These are phyloP conservation scores for Pythium rishiriense DNA, from an alignment of 352 stramenopile genomes.

Conservation along the genomic window DNA sequence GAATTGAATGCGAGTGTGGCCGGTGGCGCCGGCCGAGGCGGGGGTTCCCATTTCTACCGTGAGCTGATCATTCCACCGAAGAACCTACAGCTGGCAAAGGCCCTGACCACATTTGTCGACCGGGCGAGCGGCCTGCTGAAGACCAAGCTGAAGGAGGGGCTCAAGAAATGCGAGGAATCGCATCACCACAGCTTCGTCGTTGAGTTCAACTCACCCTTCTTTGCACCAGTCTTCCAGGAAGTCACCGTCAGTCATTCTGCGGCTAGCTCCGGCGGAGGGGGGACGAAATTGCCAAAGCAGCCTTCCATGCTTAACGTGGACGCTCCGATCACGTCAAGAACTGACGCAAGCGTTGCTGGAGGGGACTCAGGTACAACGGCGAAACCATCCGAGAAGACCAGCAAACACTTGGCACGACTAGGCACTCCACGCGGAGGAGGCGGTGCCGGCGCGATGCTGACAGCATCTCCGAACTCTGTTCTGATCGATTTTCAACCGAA, in stretches of 20 bases:
- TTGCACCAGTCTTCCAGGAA: conserved; percentile 58
- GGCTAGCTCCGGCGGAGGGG: not conserved
- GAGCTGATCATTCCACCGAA: conserved; percentile 81
- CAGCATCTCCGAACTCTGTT: conserved; percentile 44
- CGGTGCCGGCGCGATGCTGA: conserved; percentile 21
- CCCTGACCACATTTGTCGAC: conserved; percentile 64
- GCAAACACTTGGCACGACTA: conserved; percentile 49
- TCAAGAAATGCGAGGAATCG: conserved; percentile 74
- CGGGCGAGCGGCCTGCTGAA: conserved; percentile 67
- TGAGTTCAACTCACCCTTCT: conserved; percentile 90
- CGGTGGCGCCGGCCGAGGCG: conserved; percentile 8
- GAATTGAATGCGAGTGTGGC: conserved; percentile 35
- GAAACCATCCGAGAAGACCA: conserved; percentile 31
- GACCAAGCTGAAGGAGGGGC: conserved; percentile 71
- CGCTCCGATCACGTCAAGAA: conserved; percentile 14
- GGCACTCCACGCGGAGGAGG: conserved; percentile 42
- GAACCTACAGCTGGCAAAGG: conserved; percentile 77
- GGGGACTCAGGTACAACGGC: conserved; percentile 1
- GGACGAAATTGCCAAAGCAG: conserved; percentile 6
- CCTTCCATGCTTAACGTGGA: conserved; percentile 2
- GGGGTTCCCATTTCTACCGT: conserved; percentile 56
- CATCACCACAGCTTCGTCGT: conserved; percentile 70
- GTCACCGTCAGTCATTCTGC: conserved; percentile 39
- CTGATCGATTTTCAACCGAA: conserved; percentile 79
- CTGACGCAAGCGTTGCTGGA: conserved; percentile 6